Evolutionary conservation across 805 yeast genomes (phyloP).

Genomic region (Candida wancherniae): DNA sequence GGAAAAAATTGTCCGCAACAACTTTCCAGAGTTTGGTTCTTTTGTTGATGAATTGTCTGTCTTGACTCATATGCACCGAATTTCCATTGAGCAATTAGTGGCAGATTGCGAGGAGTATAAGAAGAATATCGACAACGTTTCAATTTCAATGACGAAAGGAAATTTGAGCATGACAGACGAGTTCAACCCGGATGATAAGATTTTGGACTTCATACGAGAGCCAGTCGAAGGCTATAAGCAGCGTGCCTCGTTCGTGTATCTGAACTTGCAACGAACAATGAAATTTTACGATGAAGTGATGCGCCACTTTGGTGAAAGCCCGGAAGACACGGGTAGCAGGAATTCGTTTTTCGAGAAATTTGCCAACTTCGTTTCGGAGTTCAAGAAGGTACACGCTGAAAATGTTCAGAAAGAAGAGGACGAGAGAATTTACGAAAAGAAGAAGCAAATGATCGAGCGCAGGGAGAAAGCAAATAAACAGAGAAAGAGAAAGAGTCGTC

Average conservation of each 20-base stretch:
- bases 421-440: conserved; percentile 40
- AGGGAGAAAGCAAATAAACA: conserved; percentile 16
- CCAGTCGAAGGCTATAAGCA: conserved; percentile 71
- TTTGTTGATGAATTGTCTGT: conserved; percentile 72
- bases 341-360: conserved; percentile 73
- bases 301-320: conserved; percentile 89
- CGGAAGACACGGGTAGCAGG: conserved; percentile 60
- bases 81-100: conserved; percentile 77
- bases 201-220: conserved; percentile 55
- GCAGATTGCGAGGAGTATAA: conserved; percentile 65
- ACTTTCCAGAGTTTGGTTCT: conserved; percentile 71
- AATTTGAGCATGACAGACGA: conserved; percentile 72
- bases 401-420: conserved; percentile 82
- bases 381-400: conserved; percentile 73
- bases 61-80: conserved; percentile 56
- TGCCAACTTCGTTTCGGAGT: conserved; percentile 73
- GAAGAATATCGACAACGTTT: conserved; percentile 61
- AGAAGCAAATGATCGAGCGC: conserved; percentile 30
- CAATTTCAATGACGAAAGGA: conserved; percentile 72
- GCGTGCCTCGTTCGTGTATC: conserved; percentile 59
- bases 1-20: conserved; percentile 78
- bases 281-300: conserved; percentile 66
- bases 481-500: conserved; percentile 6
- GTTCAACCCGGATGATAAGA: conserved; percentile 81
- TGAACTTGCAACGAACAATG: conserved; percentile 58